Base-by-base conservation (phyloP, 2,329 filamentous ascomycete genomes). In the Fusarium buharicum region DNA sequence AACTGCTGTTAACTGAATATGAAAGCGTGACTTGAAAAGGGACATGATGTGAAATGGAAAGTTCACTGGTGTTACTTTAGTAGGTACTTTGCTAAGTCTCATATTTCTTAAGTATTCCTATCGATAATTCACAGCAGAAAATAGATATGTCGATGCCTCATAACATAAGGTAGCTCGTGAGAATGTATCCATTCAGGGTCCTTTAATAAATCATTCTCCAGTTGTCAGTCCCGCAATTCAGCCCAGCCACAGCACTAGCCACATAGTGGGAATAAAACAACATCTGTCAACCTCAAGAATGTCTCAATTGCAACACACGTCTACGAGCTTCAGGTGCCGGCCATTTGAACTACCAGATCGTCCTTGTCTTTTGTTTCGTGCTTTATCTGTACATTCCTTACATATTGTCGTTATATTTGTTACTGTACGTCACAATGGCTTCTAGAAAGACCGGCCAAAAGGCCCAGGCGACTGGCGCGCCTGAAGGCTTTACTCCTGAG, bases 401-500 rank as follows among this genome's bases (percentile, higher is more conserved):
- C 14, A 27, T 45, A 49, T 31, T 45, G 22, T 39, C 36, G 17
- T 31, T 30, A 34, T 31, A 40, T 12, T 22, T 37, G 38, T 30
- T 36, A 17, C 17, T 22, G 6, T 34, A 52, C 8, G 17, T 43
- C 20, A 40, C 36, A 55, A 71, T 71, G 69, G 59, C 69, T 24
- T 37, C 68, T 7, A 67, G 62, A 54, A 66, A 67, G 50, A 44
- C 50, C 4, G 39, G 51, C 41, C 52, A 28, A 34, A 36, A 33
- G 33, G 36, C 64, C 45, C 59, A 59, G 68, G 68, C 66, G 62
- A 49, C 64, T 62, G 62, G 52, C 52, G 49, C 64, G 55, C 55
- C 72, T 13, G 61, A 73, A 48, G 68, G 76, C 34, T 78, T 81
- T 69, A 82, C 81, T 4, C 80, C 80, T n/a, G 77, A 83, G 57